Evolutionary conservation across 2,329 filamentous ascomycete species (phyloP).

Genomic region (Fusarium sp.): DNA sequence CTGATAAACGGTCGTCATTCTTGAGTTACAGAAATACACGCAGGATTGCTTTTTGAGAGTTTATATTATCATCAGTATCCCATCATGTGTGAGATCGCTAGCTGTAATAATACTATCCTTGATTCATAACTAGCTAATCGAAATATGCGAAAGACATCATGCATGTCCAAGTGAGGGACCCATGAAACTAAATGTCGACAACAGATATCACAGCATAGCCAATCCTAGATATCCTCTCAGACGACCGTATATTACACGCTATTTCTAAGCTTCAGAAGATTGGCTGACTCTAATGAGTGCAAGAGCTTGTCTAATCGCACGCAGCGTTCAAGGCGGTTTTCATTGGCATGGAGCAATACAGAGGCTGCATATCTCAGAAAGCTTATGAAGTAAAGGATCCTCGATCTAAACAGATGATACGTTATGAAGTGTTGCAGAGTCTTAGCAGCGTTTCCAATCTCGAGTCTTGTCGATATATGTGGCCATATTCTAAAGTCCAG

Average conservation of each 20-base stretch:
- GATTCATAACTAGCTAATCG: neutral
- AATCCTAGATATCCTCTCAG: neutral
- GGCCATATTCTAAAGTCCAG: neutral
- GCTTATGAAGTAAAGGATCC: neutral
- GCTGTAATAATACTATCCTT: neutral
- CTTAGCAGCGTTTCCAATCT: neutral
- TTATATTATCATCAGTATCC: no score
- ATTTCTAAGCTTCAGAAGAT: neutral
- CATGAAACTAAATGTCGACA: neutral
- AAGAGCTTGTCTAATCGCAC: neutral
- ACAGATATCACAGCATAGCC: fast-evolving
- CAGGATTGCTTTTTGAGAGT: neutral
- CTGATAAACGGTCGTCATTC: fast-evolving
- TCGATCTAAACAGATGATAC: neutral
- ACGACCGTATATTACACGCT: fast-evolving
- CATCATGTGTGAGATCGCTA: neutral
- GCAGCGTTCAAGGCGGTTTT: neutral
- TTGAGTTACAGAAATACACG: neutral
- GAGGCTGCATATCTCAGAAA: neutral
- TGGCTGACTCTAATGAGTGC: no score
- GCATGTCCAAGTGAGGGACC: neutral
- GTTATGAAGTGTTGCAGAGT: fast-evolving
- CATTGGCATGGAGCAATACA: neutral
- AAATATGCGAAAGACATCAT: neutral
- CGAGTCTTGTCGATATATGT: fast-evolving